phyloP scores from a whole-genome alignment of 371 early-diverging fungal species.

The Conidiobolus incongruus region DNA sequence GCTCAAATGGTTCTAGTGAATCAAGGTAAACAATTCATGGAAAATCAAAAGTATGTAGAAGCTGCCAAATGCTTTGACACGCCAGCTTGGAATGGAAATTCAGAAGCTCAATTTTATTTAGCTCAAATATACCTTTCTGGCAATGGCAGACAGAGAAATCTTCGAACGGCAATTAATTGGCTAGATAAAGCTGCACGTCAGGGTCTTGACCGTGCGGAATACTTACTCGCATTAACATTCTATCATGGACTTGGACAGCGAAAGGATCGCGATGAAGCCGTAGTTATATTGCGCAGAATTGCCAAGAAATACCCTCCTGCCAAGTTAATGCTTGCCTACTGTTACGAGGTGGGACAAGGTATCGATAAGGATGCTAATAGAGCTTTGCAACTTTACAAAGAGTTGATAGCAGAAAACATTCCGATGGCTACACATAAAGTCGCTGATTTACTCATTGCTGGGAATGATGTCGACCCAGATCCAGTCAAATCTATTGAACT shows the following conservation, averaged over 20 bases:
- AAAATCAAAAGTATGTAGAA: background rate
- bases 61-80: background rate
- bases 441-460: constrained; percentile 56
- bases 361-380: constrained; percentile 20
- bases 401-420: constrained; percentile 33
- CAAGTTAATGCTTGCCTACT: constrained; percentile 47
- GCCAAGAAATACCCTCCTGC: constrained; percentile 11
- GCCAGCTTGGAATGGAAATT: background rate
- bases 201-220: constrained; percentile 16
- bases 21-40: background rate
- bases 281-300: background rate
- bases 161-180: background rate
- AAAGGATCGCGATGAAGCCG: background rate
- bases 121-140: background rate
- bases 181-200: constrained; percentile 10
- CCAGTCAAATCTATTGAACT: constrained; percentile 29
- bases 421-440: constrained; percentile 37
- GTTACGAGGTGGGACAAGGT: constrained; percentile 57
- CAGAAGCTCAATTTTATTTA: background rate
- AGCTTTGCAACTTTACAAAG: constrained; percentile 42
- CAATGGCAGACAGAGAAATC: background rate
- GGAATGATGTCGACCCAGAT: constrained; percentile 38
- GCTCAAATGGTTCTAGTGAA: no score
- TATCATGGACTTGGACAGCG: background rate
- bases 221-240: constrained; percentile 15